Conservation (phyloP, 2,329 filamentous ascomycete genomes). For the Trichophyton mentagrophytes region DNA sequence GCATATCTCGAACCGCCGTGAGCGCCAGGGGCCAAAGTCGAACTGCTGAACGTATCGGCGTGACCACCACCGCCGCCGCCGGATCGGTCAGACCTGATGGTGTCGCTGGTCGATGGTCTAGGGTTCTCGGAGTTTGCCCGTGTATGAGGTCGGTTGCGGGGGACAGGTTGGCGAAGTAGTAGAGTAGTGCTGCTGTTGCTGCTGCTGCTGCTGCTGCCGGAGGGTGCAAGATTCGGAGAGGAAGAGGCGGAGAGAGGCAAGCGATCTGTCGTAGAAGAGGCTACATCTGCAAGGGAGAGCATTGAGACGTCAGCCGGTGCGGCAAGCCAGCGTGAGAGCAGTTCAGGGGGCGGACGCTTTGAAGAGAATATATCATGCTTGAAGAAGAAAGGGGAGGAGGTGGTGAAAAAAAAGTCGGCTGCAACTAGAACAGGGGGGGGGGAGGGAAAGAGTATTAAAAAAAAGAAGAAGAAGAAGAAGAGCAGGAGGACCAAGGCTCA, state of each 20-base stretch:
- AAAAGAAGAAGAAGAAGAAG: neutral
- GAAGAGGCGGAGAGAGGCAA: conserved; percentile 26
- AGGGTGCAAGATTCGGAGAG: conserved; percentile 42
- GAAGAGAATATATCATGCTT: no score
- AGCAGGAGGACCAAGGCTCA: neutral
- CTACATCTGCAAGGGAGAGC: conserved; percentile 2
- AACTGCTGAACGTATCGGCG: conserved; percentile 5
- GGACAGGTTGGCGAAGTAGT: conserved; percentile 41
- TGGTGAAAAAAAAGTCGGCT: no score
- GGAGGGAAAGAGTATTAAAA: neutral
- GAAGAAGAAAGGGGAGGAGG: no score
- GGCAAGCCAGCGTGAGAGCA: neutral
- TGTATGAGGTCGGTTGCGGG: conserved; percentile 49
- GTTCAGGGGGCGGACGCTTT: neutral
- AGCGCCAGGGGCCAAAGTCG: conserved; percentile 19
- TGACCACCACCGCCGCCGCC: conserved; percentile 8
- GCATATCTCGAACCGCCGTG: conserved; percentile 38
- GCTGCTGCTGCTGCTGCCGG: conserved; percentile 24
- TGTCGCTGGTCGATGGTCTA: conserved; percentile 34
- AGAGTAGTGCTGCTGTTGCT: conserved; percentile 31
- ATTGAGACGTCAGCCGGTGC: neutral
- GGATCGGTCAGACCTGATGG: conserved; percentile 7
- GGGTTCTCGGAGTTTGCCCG: conserved; percentile 56
- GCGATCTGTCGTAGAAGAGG: conserved; percentile 10
- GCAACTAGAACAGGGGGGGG: neutral